phyloP scores from a whole-genome alignment of 2,329 filamentous ascomycete genomes.

The Fusarium sp. region DNA sequence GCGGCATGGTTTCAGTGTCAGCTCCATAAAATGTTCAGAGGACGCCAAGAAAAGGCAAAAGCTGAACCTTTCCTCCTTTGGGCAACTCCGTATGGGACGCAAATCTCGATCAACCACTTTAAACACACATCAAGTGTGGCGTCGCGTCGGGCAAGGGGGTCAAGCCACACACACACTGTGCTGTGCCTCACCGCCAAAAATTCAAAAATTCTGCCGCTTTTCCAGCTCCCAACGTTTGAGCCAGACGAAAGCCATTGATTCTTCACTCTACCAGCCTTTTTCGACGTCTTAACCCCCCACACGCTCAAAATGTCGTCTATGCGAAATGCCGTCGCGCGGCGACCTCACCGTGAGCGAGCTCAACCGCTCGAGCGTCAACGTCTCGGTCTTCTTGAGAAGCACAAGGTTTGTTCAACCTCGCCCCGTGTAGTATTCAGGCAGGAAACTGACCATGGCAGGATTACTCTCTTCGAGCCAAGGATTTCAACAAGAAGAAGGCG shows the following conservation, averaged over 20 bases:
- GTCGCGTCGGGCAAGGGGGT: not conserved
- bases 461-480: conserved; percentile 72
- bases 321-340: conserved; percentile 76
- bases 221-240: conserved; percentile 4
- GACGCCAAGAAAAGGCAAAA: not conserved
- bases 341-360: conserved; percentile 89
- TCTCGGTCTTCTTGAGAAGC: conserved; percentile 94
- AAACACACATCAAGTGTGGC: conserved; percentile 27
- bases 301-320: conserved; percentile 63
- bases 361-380: conserved; percentile 86
- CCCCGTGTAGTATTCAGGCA: conserved; percentile 16
- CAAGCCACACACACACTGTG: conserved; percentile 27
- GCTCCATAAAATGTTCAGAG: not conserved
- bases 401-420: conserved; percentile 70
- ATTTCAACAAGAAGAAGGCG: conserved; percentile 73
- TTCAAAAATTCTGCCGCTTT: conserved; percentile 50
- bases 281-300: not conserved
- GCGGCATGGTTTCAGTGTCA: not conserved
- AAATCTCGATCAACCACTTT: conserved; percentile 1
- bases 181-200: conserved; percentile 51
- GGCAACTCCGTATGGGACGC: not conserved
- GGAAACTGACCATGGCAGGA: conserved; percentile 56
- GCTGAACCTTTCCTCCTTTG: not conserved
- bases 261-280: conserved; percentile 7
- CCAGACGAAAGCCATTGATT: conserved; percentile 6